Base-by-base conservation (phyloP, 768 basidiomycete genomes). In the Tremella yokohamensis region DNA sequence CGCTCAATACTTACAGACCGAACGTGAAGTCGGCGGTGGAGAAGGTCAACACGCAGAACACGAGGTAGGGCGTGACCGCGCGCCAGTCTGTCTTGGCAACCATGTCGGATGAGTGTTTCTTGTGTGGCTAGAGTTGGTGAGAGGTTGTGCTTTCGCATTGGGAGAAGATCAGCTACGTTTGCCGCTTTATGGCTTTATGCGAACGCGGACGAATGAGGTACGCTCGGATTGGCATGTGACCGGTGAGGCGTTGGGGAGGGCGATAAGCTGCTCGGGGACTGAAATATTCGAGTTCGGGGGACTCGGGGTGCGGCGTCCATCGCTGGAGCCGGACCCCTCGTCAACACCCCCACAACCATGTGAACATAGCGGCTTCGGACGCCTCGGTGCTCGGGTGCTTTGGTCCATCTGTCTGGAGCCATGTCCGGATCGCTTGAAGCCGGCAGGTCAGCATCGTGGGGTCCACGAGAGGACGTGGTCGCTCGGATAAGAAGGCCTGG, bases 21-120 rank as follows among this genome's bases (percentile, higher is more conserved):
- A 63, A 63, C 3, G 51, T 63, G 49, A 63, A 47, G 44, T 63
- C 58, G 16, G 37, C 58, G 18, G 40, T 48, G 26, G 58, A 29
- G 52, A 60, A 63, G 12, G 52, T 50, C 13, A 63, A 22, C 12
- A 60, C 40, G 45, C 62, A 63, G 49, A 40, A 63, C 45, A 53
- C 25, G 19, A 63, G 44, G 50, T 47, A 56, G 11, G 62, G 62
- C 24, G 58, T 60, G 20, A 53, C 55, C 20, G 49, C 40, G 3
- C 52, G 42, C 54, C 53, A 63, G 37, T 59, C 62, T 34, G 29
- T 34, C 29, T 34, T 34, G 4, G 29, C 29, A 11, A 34, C 29
- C 29, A 34, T 34, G 29, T 34, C 29, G 29, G 11, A 34, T 34
- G 29, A 16, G 42, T 45, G 22, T n/a, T 6, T 6, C 42, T 45